Base-by-base conservation (phyloP, 2,329 filamentous ascomycete species). In the Dactylellina parvicollis region DNA sequence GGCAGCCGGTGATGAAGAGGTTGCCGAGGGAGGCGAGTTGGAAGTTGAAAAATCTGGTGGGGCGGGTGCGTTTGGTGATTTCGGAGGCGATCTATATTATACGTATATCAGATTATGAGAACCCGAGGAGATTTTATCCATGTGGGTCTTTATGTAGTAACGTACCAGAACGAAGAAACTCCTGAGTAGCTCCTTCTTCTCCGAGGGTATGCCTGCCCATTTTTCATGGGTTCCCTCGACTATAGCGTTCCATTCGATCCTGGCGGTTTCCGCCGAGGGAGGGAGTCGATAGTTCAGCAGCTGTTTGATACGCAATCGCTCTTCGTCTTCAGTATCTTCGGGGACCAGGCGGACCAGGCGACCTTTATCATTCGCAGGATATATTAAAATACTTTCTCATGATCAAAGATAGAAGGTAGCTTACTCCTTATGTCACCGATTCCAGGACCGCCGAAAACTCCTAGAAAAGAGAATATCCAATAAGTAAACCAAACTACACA, bases 381-480 rank as follows among this genome's bases (percentile, higher is more conserved):
- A n/a, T n/a, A n/a, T n/a, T n/a, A n/a, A n/a, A n/a, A n/a, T n/a
- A n/a, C n/a, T n/a, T n/a, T n/a, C n/a, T n/a, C n/a, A n/a, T n/a
- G n/a, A n/a, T n/a, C n/a, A n/a, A n/a, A n/a, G n/a, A 61, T 20
- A 42, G 28, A 44, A 34, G 32, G 46, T 26, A 46, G 32, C 86
- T 76, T 82, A 90, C 89, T 91, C 79, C 90, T 84, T 24, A 92
- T 86, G 82, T 93, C 90, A 64, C 90, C 90, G 78, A 92, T 85
- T 1, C 94, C 94, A 76, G 94, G 94, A 0, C 95, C 95, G 12
- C 94, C 95, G 81, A 98, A 95, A 34, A 98, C 92, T 34, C 95
- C 87, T 76, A 97, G 96, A 78, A 97, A 84, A 22, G 36, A 12
- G n/a, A 32, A 38, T 14, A 22, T 38, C 12, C 3, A 22, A 52